These are phyloP conservation scores for Trichoderma sp. DNA, from an alignment of 2,329 filamentous ascomycete species.

Conservation along the genomic window DNA sequence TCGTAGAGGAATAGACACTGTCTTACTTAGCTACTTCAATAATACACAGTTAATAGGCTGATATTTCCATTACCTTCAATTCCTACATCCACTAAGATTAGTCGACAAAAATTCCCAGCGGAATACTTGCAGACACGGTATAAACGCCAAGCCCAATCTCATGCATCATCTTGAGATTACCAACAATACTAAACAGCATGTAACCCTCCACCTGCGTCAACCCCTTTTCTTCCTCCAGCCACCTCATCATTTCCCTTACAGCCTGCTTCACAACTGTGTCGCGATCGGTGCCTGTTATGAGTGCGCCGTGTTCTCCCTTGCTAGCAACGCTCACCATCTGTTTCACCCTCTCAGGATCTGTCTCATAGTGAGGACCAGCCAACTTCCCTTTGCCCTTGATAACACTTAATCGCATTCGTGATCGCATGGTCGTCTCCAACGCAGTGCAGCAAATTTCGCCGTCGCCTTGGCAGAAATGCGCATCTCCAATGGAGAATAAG, in stretches of 20 bases:
- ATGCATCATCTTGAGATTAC: constrained; percentile 48
- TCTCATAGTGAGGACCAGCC: constrained; percentile 50
- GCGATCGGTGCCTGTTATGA: constrained; percentile 49
- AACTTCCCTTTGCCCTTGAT: constrained; percentile 49
- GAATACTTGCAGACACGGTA: constrained; percentile 7
- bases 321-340: neutral
- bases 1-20: neutral
- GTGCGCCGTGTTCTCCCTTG: constrained; percentile 41
- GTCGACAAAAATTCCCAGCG: neutral
- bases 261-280: constrained; percentile 52
- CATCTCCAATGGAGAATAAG: constrained; percentile 37
- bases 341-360: constrained; percentile 23
- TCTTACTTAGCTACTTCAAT: neutral
- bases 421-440: constrained; percentile 55
- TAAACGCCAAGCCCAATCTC: neutral
- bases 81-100: neutral
- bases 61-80: neutral
- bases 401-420: constrained; percentile 50
- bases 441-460: constrained; percentile 59
- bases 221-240: constrained; percentile 49
- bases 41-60: neutral
- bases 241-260: constrained; percentile 49
- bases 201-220: constrained; percentile 51
- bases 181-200: constrained; percentile 53
- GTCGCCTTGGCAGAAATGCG: constrained; percentile 56